Evolutionary conservation across 2,329 filamentous ascomycete species (phyloP).

Genomic region (Aulographum hederae): DNA sequence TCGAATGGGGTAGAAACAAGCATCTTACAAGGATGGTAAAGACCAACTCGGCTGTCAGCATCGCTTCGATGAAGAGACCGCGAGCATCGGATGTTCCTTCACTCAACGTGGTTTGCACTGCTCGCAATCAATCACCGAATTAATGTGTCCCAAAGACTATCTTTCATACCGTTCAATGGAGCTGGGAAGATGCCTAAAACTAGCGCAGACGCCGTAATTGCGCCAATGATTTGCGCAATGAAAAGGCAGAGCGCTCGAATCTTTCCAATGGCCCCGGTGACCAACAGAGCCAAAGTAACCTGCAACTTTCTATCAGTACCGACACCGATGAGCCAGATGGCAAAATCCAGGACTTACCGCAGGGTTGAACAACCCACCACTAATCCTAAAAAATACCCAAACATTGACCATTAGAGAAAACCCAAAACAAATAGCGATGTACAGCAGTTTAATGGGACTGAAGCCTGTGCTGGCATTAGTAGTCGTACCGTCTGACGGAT

Average conservation of each 20-base stretch:
- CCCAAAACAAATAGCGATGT: conserved; percentile 18
- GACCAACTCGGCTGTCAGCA: conserved; percentile 19
- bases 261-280: conserved; percentile 2
- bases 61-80: conserved; percentile 19
- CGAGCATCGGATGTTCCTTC: conserved; percentile 12
- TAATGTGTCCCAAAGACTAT: no score
- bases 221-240: conserved; percentile 8
- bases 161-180: conserved; percentile 13
- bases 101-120: conserved; percentile 18
- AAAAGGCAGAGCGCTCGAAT: conserved; percentile 3
- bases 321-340: no score
- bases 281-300: conserved; percentile 4
- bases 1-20: no score
- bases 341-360: conserved; percentile 16
- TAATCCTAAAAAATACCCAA: conserved; percentile 21
- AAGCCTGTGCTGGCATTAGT: conserved; percentile 6
- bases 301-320: no score
- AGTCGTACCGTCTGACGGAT: conserved; percentile 3
- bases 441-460: conserved; percentile 14
- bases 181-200: conserved; percentile 17
- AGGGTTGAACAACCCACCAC: conserved; percentile 20
- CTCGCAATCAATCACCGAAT: no score
- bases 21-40: conserved; percentile 17
- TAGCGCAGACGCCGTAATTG: conserved; percentile 17
- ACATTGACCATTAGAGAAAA: conserved; percentile 21